Conservation (phyloP, 2,329 filamentous ascomycete species). For the Keithomyces neogunnii region DNA sequence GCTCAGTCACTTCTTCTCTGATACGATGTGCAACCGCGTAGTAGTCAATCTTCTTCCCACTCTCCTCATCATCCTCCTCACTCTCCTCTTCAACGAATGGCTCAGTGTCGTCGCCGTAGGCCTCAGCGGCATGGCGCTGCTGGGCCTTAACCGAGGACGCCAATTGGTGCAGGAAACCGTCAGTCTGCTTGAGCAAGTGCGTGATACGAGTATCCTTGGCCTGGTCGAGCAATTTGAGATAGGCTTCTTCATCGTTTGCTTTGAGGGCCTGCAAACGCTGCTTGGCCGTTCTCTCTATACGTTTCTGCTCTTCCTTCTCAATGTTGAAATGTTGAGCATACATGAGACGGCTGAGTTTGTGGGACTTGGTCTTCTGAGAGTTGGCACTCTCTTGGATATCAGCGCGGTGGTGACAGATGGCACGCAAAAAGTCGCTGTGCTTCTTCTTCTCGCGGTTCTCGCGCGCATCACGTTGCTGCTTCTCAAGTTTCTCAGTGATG, state of each 20-base stretch:
- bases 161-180: constrained; percentile 93
- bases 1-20: constrained; percentile 80
- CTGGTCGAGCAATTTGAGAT: constrained; percentile 93
- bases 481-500: constrained; percentile 98
- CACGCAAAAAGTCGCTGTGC: constrained; percentile 82
- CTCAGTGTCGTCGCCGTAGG: constrained; percentile 59
- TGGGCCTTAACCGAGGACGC: constrained; percentile 91
- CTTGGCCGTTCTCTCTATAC: constrained; percentile 94
- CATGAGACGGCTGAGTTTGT: constrained; percentile 88
- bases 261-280: constrained; percentile 98
- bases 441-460: constrained; percentile 98
- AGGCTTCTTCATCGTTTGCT: constrained; percentile 98
- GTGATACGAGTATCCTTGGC: constrained; percentile 99
- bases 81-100: constrained; percentile 53
- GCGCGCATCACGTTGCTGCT: constrained; percentile 92
- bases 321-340: constrained; percentile 86
- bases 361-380: constrained; percentile 63
- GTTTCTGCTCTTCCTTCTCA: constrained; percentile 98
- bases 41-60: constrained; percentile 85
- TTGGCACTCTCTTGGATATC: constrained; percentile 64
- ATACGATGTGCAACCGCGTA: constrained; percentile 95
- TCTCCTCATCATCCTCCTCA: constrained; percentile 61
- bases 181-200: constrained; percentile 90
- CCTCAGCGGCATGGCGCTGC: constrained; percentile 73
- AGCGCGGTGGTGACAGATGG: constrained; percentile 72